phyloP scores from a whole-genome alignment of 2,329 filamentous ascomycete species.

The Incumbomyces delicatus region DNA sequence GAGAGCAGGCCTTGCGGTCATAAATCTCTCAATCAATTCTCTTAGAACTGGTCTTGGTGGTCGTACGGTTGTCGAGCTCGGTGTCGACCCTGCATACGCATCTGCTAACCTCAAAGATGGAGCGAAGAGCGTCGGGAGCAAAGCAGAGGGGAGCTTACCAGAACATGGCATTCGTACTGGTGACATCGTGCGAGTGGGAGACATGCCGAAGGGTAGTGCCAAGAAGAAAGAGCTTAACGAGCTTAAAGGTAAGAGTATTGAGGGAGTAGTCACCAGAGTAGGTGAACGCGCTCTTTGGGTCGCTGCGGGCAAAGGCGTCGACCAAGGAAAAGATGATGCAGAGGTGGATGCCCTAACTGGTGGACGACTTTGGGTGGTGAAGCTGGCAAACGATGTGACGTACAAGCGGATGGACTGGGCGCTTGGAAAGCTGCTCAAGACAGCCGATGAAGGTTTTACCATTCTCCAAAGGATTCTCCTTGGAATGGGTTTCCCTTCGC shows the following conservation, averaged over 20 bases:
- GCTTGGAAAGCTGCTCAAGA: slow-evolving; percentile 50
- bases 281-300: slow-evolving; percentile 35
- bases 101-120: slow-evolving; percentile 21
- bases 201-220: slow-evolving; percentile 26
- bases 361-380: slow-evolving; percentile 55
- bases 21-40: slow-evolving; percentile 47
- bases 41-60: slow-evolving; percentile 85
- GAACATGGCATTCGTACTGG: slow-evolving; percentile 40
- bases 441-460: slow-evolving; percentile 45
- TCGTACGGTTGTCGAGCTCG: slow-evolving; percentile 77
- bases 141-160: slow-evolving; percentile 24
- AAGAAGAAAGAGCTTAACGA: slow-evolving; percentile 25
- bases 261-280: slow-evolving; percentile 39
- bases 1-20: slow-evolving; percentile 33
- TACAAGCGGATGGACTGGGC: slow-evolving; percentile 57
- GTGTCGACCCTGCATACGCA: slow-evolving; percentile 58
- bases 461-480: slow-evolving; percentile 52
- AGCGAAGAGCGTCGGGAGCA: slow-evolving; percentile 8
- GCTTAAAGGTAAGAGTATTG: slow-evolving; percentile 26
- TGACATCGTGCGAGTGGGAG: slow-evolving; percentile 38
- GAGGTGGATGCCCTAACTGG: slow-evolving; percentile 42
- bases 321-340: slow-evolving; percentile 27
- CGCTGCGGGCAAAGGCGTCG: slow-evolving; percentile 31
- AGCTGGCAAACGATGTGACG: slow-evolving; percentile 57
- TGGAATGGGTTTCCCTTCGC: slow-evolving; percentile 46